These are phyloP conservation scores for Penicillium sp. DNA, from an alignment of 2,329 filamentous ascomycete genomes.

Conservation along the genomic window DNA sequence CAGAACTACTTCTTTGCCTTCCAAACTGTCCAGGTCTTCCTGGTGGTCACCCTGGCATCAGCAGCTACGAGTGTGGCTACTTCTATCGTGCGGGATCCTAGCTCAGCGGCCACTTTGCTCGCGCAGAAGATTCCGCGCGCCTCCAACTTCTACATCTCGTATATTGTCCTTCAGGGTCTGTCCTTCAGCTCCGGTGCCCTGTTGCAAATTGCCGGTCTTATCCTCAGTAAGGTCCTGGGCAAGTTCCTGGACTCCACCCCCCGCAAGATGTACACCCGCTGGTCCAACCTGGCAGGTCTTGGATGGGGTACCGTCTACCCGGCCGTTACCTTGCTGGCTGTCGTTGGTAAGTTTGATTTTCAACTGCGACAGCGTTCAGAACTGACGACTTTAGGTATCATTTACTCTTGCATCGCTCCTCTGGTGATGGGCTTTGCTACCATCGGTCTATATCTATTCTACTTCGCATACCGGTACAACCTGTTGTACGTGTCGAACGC, in stretches of 20 bases:
- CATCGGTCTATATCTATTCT: constrained; percentile 72
- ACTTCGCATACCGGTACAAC: constrained; percentile 85
- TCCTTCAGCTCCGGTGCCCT: constrained; percentile 69
- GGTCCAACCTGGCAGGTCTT: constrained; percentile 65
- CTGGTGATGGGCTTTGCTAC: constrained; percentile 77
- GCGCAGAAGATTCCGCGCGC: constrained; percentile 70
- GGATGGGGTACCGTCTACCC: constrained; percentile 82
- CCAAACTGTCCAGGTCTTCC: constrained; percentile 77
- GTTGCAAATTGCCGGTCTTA: constrained; percentile 66
- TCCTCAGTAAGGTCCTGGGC: constrained; percentile 68
- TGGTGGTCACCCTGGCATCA: constrained; percentile 76
- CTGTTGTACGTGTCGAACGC: constrained; percentile 80
- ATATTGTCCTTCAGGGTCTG: constrained; percentile 88
- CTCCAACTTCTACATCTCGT: constrained; percentile 92
- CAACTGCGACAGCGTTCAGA: not conserved
- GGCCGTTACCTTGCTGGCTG: constrained; percentile 71
- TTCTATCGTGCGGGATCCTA: constrained; percentile 59
- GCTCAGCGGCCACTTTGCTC: constrained; percentile 57
- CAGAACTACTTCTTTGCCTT: constrained; percentile 79
- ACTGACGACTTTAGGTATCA: constrained; percentile 54
- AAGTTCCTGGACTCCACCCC: constrained; percentile 71
- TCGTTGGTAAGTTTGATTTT: constrained; percentile 62
- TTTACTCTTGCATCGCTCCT: constrained; percentile 80
- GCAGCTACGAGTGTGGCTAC: constrained; percentile 66
- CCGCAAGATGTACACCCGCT: constrained; percentile 70